Base-by-base conservation (phyloP, 306 rosid species). In the Macrotyloma uniflorum region DNA sequence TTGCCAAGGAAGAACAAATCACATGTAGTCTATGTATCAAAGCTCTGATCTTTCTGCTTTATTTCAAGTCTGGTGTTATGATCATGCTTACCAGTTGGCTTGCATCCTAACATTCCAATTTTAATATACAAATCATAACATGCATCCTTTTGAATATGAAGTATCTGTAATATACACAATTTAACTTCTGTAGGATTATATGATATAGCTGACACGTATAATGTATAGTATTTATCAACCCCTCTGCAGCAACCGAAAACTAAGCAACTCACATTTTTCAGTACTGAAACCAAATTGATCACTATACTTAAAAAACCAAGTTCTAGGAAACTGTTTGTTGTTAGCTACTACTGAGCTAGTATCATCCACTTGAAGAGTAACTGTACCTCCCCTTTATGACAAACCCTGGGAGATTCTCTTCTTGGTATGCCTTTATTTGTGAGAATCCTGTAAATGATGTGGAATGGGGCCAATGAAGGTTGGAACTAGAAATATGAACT, bases 21-120 rank as follows among this genome's bases (percentile, higher is more conserved):
- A 65, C 18, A n/a, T 24, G 10, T 79, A 38, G 72, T 68, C 11
- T 19, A 43, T 61, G 35, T 42, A 79, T 69, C 43, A 45, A 46
- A 8, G 51, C 49, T 58, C n/a, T n/a, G n/a, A n/a, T n/a, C n/a
- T n/a, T n/a, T n/a, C n/a, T n/a, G n/a, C n/a, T n/a, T n/a, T n/a
- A n/a, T n/a, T n/a, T n/a, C n/a, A n/a, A n/a, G n/a, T n/a, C n/a
- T n/a, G n/a, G n/a, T n/a, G n/a, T n/a, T n/a, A n/a, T n/a, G n/a
- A n/a, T n/a, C 45, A 40, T 40, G 57, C 28, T 4, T 57, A 26
- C 5, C 57, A 57, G 33, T 38, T 57, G 55, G 43, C 54, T 14
- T 36, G 36, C 54, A 73, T 46, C 78, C 40, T 36, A 55, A 38
- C 43, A 55, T 73, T 54, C 53, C 51, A 10, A 8, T 73, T 53